These are phyloP conservation scores for Ophiostoma quercus DNA, from an alignment of 2,329 filamentous ascomycete genomes.

Conservation along the genomic window DNA sequence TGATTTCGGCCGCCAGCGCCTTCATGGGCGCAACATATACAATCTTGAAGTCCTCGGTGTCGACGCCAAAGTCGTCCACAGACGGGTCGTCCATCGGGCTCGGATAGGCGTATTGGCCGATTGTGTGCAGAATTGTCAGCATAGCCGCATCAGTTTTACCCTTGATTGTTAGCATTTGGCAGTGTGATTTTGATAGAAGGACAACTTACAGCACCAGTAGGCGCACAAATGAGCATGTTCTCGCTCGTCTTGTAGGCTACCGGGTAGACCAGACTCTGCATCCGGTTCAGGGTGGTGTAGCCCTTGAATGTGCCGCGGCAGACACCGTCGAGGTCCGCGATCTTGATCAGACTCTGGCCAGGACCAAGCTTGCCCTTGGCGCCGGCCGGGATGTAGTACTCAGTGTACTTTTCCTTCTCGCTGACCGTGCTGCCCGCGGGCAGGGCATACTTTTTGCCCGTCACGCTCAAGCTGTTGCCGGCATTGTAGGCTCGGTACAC, in stretches of 20 bases:
- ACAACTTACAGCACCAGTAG: conserved; percentile 65
- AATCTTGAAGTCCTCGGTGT: conserved; percentile 88
- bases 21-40: conserved; percentile 99
- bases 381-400: conserved; percentile 79
- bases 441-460: conserved; percentile 76
- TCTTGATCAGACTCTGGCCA: conserved; percentile 70
- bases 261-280: conserved; percentile 95
- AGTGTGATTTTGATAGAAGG: neutral
- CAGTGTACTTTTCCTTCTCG: conserved; percentile 76
- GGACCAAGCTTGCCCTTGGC: conserved; percentile 68
- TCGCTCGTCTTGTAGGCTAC: conserved; percentile 94
- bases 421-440: conserved; percentile 67
- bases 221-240: conserved; percentile 98
- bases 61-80: conserved; percentile 74
- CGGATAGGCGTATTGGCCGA: conserved; percentile 78
- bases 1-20: conserved; percentile 91
- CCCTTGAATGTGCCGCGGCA: conserved; percentile 89
- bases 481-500: conserved; percentile 81
- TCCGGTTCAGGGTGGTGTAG: conserved; percentile 89
- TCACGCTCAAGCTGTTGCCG: conserved; percentile 75
- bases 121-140: conserved; percentile 87
- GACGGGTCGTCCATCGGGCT: conserved; percentile 69
- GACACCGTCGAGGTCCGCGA: conserved; percentile 79
- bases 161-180: neutral
- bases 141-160: conserved; percentile 99